phyloP scores from a whole-genome alignment of 148 eudicot genomes.

The Cornus suecica region DNA sequence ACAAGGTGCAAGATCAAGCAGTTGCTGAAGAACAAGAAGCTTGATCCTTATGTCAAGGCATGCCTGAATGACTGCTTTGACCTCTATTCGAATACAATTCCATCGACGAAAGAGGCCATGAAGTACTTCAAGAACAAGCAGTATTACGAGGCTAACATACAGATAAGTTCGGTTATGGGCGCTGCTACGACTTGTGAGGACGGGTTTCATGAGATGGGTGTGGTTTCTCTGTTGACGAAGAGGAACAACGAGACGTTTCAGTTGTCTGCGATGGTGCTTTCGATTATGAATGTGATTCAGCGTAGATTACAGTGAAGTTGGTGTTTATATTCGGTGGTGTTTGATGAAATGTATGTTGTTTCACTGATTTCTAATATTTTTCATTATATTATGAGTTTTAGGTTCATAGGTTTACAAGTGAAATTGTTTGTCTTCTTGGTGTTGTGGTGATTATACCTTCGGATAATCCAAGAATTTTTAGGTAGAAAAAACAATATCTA shows the following conservation, averaged over 20 bases:
- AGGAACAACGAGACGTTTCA: conserved; percentile 34
- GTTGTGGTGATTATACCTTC: neutral
- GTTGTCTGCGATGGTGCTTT: conserved; percentile 55
- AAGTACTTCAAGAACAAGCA: conserved; percentile 21
- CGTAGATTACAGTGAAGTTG: conserved; percentile 3
- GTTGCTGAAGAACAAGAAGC: neutral
- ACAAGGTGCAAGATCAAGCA: neutral
- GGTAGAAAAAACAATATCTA: neutral
- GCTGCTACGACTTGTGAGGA: conserved; percentile 60
- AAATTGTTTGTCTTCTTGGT: neutral
- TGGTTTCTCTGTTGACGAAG: conserved; percentile 44
- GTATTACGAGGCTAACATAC: conserved; percentile 47
- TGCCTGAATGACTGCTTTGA: conserved; percentile 51
- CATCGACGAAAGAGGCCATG: conserved; percentile 32
- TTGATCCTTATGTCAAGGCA: conserved; percentile 7
- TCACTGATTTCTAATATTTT: neutral
- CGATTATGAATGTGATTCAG: conserved; percentile 35
- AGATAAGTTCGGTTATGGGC: conserved; percentile 52
- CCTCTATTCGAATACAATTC: conserved; percentile 42
- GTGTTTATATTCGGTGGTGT: neutral
- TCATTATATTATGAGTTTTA: neutral
- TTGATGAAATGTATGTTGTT: neutral
- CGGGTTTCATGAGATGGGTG: conserved; percentile 52
- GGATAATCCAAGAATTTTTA: neutral
- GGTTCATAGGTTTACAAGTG: neutral